These are phyloP conservation scores for Cadophora sp. DNA, from an alignment of 2,329 filamentous ascomycete species.

Conservation along the genomic window DNA sequence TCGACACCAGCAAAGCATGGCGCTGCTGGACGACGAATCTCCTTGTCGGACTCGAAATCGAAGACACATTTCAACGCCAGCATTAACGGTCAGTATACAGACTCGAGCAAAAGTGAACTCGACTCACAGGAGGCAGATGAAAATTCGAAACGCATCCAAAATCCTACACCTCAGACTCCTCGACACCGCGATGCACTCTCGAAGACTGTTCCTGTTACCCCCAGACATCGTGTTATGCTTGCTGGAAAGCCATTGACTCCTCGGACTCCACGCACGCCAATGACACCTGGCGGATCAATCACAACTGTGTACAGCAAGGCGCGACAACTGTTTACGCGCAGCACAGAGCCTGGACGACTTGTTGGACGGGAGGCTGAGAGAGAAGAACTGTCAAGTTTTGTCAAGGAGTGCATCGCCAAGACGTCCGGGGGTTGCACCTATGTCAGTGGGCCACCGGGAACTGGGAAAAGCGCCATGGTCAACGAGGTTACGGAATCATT, in stretches of 20 bases:
- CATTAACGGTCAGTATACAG: slow-evolving; percentile 9
- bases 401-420: slow-evolving; percentile 66
- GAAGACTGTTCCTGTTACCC: slow-evolving; percentile 74
- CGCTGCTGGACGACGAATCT: slow-evolving; percentile 49
- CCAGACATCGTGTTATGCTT: slow-evolving; percentile 82
- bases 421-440: slow-evolving; percentile 83
- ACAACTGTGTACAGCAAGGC: slow-evolving; percentile 87
- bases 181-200: slow-evolving; percentile 81
- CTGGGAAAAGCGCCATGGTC: slow-evolving; percentile 95
- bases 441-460: slow-evolving; percentile 93
- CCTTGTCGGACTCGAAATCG: slow-evolving; percentile 53
- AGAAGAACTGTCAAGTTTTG: slow-evolving; percentile 71
- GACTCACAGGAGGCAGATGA: slow-evolving; percentile 50
- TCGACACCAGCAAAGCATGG: slow-evolving; percentile 56
- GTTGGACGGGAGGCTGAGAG: slow-evolving; percentile 55
- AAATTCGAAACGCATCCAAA: slow-evolving; percentile 52
- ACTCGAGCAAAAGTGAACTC: slow-evolving; percentile 17
- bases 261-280: slow-evolving; percentile 77
- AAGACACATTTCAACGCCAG: slow-evolving; percentile 40
- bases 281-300: slow-evolving; percentile 67
- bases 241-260: slow-evolving; percentile 78
- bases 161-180: slow-evolving; percentile 75
- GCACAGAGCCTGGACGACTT: slow-evolving; percentile 44
- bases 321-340: slow-evolving; percentile 83
- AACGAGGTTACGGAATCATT: slow-evolving; percentile 75